Conservation (phyloP, 192 early-diverging fungal species). For the Rhizophagus prolifer region DNA sequence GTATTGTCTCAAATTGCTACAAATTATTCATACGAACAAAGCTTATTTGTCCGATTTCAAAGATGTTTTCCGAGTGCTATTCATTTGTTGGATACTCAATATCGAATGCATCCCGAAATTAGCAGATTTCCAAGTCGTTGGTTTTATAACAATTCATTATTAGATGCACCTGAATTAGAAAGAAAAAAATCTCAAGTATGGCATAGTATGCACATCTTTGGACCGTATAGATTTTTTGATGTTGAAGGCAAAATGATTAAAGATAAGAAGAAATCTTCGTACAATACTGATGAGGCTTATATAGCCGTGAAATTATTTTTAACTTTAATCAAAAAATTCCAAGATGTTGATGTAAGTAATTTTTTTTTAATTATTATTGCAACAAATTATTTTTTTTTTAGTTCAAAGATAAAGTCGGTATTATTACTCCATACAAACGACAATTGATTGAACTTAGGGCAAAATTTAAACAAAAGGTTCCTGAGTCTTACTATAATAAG, state of each 20-base stretch:
- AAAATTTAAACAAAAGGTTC: conserved; percentile 66
- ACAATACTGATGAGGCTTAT: conserved; percentile 76
- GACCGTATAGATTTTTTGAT: conserved; percentile 83
- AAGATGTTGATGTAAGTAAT: conserved; percentile 48
- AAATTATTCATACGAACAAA: conserved; percentile 77
- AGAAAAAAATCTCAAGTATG: conserved; percentile 64
- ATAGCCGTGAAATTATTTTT: conserved; percentile 73
- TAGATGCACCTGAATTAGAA: conserved; percentile 73
- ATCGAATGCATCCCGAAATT: conserved; percentile 95
- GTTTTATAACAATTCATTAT: conserved; percentile 78
- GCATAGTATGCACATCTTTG: conserved; percentile 63
- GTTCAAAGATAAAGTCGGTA: conserved; percentile 73
- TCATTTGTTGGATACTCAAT: conserved; percentile 88
- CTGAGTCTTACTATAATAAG: conserved; percentile 56
- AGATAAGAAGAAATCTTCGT: conserved; percentile 68
- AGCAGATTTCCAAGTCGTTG: conserved; percentile 73
- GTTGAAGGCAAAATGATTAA: conserved; percentile 52
- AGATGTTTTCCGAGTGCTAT: conserved; percentile 60
- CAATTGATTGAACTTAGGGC: conserved; percentile 74
- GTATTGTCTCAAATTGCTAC: conserved; percentile 74
- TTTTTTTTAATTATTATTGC: conserved; percentile 7
- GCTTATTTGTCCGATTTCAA: conserved; percentile 88
- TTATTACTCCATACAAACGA: conserved; percentile 93
- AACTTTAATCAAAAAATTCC: conserved; percentile 57
- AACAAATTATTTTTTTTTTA: conserved; percentile 22